Evolutionary conservation across 345 rosid species (phyloP).

Genomic region (Melaleuca quinquenervia): DNA sequence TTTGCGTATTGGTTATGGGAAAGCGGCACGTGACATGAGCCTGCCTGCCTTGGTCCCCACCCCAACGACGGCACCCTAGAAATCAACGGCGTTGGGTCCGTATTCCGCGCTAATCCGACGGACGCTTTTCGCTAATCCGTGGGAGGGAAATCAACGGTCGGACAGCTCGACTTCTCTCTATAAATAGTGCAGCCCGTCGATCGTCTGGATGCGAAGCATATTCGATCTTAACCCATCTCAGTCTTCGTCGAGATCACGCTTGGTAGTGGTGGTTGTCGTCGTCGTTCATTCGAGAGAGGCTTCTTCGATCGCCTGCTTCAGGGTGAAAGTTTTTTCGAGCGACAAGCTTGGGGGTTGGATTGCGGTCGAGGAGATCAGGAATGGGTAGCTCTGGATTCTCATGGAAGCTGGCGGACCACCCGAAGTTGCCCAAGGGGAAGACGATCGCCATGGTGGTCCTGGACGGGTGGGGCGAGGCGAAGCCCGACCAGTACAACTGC

Average conservation of each 20-base stretch:
- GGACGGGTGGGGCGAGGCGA: conserved; percentile 98
- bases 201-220: not conserved
- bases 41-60: not conserved
- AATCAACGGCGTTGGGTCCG: not conserved
- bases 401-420: conserved; percentile 76
- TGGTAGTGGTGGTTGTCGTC: not conserved
- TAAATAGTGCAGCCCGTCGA: fast-evolving
- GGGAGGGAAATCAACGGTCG: not conserved
- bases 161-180: not conserved
- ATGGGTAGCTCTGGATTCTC: conserved; percentile 46
- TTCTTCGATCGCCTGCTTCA: not conserved
- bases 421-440: conserved; percentile 70
- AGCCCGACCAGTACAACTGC: conserved; percentile 72
- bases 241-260: not conserved
- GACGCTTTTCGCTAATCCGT: not conserved
- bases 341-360: not conserved
- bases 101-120: not conserved
- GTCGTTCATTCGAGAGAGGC: not conserved
- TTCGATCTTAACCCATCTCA: not conserved
- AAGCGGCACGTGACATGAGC: not conserved
- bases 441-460: conserved; percentile 65
- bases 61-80: not conserved
- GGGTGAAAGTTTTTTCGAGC: not conserved
- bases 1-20: fast-evolving
- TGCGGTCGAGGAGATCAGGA: not conserved